A percentile compares a stretch with the other conserved stretches of the same genome.
phyloP scores from a whole-genome alignment of 2,329 filamentous ascomycete species.

The Epichloe hybrida region DNA sequence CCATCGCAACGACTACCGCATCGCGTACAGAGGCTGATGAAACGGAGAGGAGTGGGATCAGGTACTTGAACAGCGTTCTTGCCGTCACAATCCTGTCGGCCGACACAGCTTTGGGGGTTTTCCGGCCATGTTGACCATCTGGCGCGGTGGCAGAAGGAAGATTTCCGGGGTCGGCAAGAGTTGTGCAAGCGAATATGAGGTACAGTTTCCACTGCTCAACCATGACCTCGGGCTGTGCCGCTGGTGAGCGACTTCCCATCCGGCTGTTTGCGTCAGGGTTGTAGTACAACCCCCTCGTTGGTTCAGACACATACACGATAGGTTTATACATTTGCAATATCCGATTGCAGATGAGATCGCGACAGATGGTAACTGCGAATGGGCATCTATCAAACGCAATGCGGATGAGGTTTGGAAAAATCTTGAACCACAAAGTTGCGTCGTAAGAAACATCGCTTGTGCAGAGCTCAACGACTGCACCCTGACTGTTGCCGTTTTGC shows the following conservation, averaged over 20 bases:
- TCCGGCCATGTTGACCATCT: conserved; percentile 62
- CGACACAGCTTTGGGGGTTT: conserved; percentile 57
- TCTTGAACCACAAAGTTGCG: conserved; percentile 90
- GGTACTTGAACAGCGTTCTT: conserved; percentile 74
- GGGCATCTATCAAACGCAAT: conserved; percentile 85
- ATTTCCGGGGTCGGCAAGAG: conserved; percentile 69
- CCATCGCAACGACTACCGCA: conserved; percentile 81
- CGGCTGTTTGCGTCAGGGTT: conserved; percentile 45
- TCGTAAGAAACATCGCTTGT: conserved; percentile 93
- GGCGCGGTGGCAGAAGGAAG: conserved; percentile 28
- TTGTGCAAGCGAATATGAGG: conserved; percentile 92
- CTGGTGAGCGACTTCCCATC: conserved; percentile 40
- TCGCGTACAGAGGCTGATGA: conserved; percentile 71
- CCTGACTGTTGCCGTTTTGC: conserved; percentile 69
- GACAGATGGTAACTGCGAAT: conserved; percentile 77
- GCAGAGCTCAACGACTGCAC: conserved; percentile 83
- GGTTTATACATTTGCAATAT: conserved; percentile 85
- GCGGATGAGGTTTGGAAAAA: conserved; percentile 88
- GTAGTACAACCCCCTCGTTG: conserved; percentile 49
- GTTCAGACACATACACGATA: conserved; percentile 68
- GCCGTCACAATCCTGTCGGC: conserved; percentile 76
- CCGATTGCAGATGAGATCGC: conserved; percentile 85
- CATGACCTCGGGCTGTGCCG: conserved; percentile 69
- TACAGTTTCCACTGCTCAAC: conserved; percentile 98
- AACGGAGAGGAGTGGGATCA: conserved; percentile 75